Percentiles rank a stretch among this genome's conserved stretches.
These are phyloP conservation scores for Fusarium proliferatum DNA, from an alignment of 2,329 filamentous ascomycete species.

Conservation along the genomic window DNA sequence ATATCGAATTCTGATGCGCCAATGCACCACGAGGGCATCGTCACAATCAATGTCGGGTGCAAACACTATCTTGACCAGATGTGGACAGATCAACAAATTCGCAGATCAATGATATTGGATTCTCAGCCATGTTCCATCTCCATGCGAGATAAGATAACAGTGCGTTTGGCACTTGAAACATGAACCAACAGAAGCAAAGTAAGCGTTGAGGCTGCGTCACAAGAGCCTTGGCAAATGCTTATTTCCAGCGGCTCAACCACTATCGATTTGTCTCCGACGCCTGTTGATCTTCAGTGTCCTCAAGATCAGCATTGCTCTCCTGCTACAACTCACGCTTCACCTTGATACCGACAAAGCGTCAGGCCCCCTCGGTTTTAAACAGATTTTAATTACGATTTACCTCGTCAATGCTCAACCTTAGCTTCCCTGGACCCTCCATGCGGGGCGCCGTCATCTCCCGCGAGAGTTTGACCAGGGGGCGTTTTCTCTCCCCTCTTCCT, in stretches of 20 bases:
- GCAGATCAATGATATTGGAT: not conserved
- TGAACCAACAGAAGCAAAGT: not conserved
- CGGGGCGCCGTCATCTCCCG: constrained; percentile 21
- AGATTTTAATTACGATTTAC: constrained; percentile 28
- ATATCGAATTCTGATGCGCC: too few species aligned
- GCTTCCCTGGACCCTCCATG: constrained; percentile 7
- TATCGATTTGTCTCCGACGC: not conserved
- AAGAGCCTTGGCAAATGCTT: constrained; percentile 17
- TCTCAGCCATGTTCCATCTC: not conserved
- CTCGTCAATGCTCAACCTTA: constrained; percentile 19
- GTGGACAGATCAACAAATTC: not conserved
- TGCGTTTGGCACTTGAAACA: not conserved
- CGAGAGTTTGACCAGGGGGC: constrained; percentile 8
- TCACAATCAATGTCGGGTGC: too few species aligned
- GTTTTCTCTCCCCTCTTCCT: not conserved
- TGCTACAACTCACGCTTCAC: constrained; percentile 20
- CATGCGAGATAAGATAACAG: constrained; percentile 3
- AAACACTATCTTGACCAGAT: not conserved
- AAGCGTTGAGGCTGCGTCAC: constrained; percentile 2
- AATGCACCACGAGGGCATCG: too few species aligned
- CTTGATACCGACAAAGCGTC: not conserved
- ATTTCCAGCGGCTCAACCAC: not conserved
- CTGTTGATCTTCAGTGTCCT: not conserved
- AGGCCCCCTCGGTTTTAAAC: not conserved
- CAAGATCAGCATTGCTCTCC: not conserved